Conservation (phyloP, 768 basidiomycete species). For the Collybia sordida region DNA sequence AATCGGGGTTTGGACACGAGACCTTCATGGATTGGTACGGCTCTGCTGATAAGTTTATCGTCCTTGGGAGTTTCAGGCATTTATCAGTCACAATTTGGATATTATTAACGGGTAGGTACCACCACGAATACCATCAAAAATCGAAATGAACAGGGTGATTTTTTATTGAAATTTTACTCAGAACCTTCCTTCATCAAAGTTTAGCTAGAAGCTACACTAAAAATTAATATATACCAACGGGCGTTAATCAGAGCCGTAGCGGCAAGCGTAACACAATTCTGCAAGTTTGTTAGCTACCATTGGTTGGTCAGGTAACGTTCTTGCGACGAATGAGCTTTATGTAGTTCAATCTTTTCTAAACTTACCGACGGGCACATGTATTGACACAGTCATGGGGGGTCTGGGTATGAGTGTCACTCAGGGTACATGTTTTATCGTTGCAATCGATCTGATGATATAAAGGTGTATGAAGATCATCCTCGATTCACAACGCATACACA, state of each 20-base stretch:
- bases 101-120: no score
- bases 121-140: no score
- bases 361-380: conserved; percentile 38
- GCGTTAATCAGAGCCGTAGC: background rate
- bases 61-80: no score
- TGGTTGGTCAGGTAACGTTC: background rate
- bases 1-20: no score
- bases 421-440: conserved; percentile 32
- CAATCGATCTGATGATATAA: conserved; percentile 46
- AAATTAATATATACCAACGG: no score
- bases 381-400: conserved; percentile 33
- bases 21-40: no score
- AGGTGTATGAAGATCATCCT: background rate
- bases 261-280: background rate
- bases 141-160: no score
- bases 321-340: background rate
- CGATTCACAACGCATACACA: conserved; percentile 13
- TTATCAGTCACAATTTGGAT: no score
- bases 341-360: background rate
- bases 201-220: no score
- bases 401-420: conserved; percentile 35
- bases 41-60: no score
- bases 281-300: background rate
- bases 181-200: no score
- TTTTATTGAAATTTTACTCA: no score